A percentile compares a stretch with the other conserved stretches of the same genome.
Evolutionary conservation across 2,329 filamentous ascomycete genomes (phyloP).

Genomic region (Talaromyces atroroseus): DNA sequence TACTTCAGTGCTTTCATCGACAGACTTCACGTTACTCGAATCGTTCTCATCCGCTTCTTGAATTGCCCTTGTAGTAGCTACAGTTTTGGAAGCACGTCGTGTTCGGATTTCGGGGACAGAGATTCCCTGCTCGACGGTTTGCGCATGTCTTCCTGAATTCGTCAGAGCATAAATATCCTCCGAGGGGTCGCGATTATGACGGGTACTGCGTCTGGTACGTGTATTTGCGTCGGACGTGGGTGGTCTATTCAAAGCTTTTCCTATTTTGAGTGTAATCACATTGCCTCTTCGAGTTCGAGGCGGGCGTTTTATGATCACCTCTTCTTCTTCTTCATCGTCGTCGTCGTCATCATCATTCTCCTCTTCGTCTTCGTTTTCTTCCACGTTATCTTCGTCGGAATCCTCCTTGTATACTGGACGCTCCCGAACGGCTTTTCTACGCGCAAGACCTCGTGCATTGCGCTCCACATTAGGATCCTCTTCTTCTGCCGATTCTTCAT

Average conservation of each 20-base stretch:
- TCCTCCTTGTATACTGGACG: conserved; percentile 54
- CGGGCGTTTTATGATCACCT: conserved; percentile 14
- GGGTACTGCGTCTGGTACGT: conserved; percentile 49
- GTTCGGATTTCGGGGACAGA: conserved; percentile 43
- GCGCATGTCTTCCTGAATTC: conserved; percentile 53
- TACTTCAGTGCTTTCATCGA: conserved; percentile 43
- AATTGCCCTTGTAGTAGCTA: conserved; percentile 39
- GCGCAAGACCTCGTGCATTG: conserved; percentile 54
- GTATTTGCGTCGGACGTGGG: conserved; percentile 20
- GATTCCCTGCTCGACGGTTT: conserved; percentile 51
- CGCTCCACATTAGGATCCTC: conserved; percentile 42
- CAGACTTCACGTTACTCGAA: conserved; percentile 16
- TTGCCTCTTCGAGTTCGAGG: conserved; percentile 18
- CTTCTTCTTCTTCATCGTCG: conserved; percentile 18
- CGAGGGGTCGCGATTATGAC: conserved; percentile 53
- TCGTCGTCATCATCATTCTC: conserved; percentile 32
- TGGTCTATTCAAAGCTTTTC: conserved; percentile 24
- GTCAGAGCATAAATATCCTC: conserved; percentile 54
- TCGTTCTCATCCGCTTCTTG: conserved; percentile 24
- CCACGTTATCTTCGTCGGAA: conserved; percentile 37
- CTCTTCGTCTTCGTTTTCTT: conserved; percentile 16
- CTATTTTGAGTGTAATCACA: conserved; percentile 28
- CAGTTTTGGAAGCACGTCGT: conserved; percentile 26
- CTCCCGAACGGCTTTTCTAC: conserved; percentile 53
- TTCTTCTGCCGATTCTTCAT: conserved; percentile 41